Conservation (phyloP, 1,284 basidiomycete genomes). For the Inonotus obliquus region DNA sequence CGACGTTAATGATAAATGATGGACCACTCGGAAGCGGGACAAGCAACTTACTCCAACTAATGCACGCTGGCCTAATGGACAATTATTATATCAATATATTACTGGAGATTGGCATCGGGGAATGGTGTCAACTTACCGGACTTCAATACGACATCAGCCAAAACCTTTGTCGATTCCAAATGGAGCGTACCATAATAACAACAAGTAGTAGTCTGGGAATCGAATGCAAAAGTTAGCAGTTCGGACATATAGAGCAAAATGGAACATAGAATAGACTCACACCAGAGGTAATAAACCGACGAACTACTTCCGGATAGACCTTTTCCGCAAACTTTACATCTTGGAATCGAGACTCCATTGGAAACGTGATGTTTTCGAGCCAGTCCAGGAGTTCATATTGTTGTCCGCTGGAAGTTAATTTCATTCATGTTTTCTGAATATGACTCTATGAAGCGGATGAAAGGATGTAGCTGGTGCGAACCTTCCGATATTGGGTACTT, state of each 20-base stretch:
- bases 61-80: constrained; percentile 73
- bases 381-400: constrained; percentile 89
- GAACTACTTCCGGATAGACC: constrained; percentile 73
- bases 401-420: constrained; percentile 49
- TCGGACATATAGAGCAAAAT: neutral
- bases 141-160: constrained; percentile 72
- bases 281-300: constrained; percentile 70
- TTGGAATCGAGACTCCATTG: constrained; percentile 79
- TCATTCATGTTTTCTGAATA: neutral
- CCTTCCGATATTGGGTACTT: constrained; percentile 82
- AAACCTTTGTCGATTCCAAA: constrained; percentile 71
- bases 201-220: constrained; percentile 81
- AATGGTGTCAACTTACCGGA: constrained; percentile 41
- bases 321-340: constrained; percentile 67
- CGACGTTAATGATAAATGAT: constrained; percentile 13
- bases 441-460: neutral
- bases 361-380: constrained; percentile 86
- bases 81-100: constrained; percentile 10
- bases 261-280: constrained; percentile 41
- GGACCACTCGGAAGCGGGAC: neutral
- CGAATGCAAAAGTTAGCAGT: neutral
- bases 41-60: constrained; percentile 68
- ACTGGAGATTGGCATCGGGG: neutral
- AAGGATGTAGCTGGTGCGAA: constrained; percentile 30
- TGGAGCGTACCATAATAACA: constrained; percentile 91